A percentile compares a stretch with the other conserved stretches of the same genome.
phyloP scores from a whole-genome alignment of 78 protist genomes.

The Guillardia theta region DNA sequence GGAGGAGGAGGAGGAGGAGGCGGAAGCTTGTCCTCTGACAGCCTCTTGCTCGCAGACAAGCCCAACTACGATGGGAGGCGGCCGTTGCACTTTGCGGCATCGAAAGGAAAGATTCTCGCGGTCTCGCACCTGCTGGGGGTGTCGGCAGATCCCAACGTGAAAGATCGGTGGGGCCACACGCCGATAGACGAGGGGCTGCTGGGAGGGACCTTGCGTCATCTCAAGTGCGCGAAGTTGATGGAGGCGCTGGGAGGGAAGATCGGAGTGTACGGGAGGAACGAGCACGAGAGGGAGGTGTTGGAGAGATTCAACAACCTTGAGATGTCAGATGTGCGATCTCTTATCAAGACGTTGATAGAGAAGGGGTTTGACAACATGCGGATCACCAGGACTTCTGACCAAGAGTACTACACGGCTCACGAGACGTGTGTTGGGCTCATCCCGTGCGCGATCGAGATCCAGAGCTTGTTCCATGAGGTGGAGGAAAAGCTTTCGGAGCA shows the following conservation, averaged over 20 bases:
- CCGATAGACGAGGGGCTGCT: not conserved
- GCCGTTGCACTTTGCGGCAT: slow-evolving; percentile 5
- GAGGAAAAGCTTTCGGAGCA: not conserved
- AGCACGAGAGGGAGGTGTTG: not conserved
- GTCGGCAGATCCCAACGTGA: not conserved
- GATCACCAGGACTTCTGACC: not conserved
- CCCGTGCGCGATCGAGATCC: too few relatives aligned
- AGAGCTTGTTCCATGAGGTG: too few relatives aligned
- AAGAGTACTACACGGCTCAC: too few relatives aligned
- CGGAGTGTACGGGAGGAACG: too few relatives aligned
- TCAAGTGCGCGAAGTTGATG: not conserved
- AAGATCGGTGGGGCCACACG: not conserved
- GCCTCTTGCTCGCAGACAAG: not conserved
- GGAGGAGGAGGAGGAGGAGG: too few relatives aligned
- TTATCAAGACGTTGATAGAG: not conserved
- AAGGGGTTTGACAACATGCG: not conserved
- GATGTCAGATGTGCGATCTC: not conserved
- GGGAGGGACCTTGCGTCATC: not conserved
- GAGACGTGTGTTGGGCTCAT: too few relatives aligned
- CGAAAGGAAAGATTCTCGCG: not conserved
- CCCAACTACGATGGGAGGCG: not conserved
- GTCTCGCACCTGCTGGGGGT: not conserved
- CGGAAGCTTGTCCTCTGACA: too few relatives aligned
- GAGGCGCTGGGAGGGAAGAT: not conserved
- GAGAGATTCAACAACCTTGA: not conserved